phyloP scores from a whole-genome alignment of 192 early-diverging fungal genomes.

The Backusella circina region DNA sequence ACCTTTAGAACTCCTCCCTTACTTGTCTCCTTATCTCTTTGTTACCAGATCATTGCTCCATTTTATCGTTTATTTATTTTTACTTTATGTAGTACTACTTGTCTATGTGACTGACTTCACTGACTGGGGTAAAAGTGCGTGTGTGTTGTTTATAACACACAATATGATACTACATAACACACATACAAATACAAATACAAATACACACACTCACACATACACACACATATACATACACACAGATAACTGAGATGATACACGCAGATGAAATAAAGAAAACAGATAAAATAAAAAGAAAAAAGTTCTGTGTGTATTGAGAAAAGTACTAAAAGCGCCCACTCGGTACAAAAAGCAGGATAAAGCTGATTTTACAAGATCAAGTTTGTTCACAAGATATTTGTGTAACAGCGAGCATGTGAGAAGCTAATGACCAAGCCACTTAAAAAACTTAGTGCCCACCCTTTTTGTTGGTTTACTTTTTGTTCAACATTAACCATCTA shows the following conservation, averaged over 20 bases:
- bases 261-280: not conserved
- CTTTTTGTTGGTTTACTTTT: not conserved
- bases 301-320: not conserved
- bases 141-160: not conserved
- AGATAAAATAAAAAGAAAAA: not conserved
- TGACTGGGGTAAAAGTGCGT: not conserved
- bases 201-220: not conserved
- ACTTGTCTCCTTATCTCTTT: not conserved
- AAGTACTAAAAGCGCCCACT: not conserved
- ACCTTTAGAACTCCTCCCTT: not conserved
- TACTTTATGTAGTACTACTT: not conserved
- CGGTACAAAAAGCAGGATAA: constrained; percentile 2
- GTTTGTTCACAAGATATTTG: not conserved
- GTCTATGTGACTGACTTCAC: not conserved
- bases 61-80: not conserved
- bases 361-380: not conserved
- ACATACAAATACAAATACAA: not conserved
- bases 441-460: not conserved
- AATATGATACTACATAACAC: not conserved
- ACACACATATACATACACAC: not conserved
- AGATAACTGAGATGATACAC: not conserved
- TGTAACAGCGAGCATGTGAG: not conserved
- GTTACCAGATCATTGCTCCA: not conserved
- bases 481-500: not conserved
- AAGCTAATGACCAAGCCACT: not conserved